A percentile compares a stretch with the other conserved stretches of the same genome.
phyloP scores from a whole-genome alignment of 2,329 filamentous ascomycete species.

The Ophiostoma sp. region DNA sequence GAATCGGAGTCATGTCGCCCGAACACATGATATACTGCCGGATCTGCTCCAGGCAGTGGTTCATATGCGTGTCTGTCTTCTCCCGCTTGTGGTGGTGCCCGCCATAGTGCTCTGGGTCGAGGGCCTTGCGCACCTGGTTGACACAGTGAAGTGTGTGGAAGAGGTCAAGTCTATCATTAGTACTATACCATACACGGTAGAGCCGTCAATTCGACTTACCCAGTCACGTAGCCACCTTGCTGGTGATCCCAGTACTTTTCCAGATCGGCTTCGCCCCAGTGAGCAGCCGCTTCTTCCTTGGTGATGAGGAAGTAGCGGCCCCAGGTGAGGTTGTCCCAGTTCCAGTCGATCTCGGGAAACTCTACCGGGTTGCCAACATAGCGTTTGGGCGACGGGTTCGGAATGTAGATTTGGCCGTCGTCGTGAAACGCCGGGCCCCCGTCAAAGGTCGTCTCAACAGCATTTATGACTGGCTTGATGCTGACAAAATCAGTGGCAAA shows the following conservation, averaged over 20 bases:
- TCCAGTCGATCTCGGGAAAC: constrained; percentile 16
- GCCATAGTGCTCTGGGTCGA: constrained; percentile 26
- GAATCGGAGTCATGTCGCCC: constrained; percentile 28
- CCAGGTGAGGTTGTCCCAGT: constrained; percentile 18
- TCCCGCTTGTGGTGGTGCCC: constrained; percentile 13
- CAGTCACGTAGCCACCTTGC: constrained; percentile 25
- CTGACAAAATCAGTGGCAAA: background rate
- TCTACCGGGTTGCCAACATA: constrained; percentile 15
- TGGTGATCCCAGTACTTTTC: constrained; percentile 17
- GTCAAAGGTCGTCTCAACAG: background rate
- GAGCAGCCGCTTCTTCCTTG: constrained; percentile 9
- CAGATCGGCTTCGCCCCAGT: constrained; percentile 15
- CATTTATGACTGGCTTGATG: background rate
- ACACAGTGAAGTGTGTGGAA: constrained; percentile 29
- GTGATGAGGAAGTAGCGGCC: constrained; percentile 19
- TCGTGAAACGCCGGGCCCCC: constrained; percentile 17
- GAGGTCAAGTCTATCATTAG: constrained; percentile 23
- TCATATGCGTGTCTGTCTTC: constrained; percentile 22
- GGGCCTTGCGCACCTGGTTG: constrained; percentile 27
- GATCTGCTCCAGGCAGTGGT: constrained; percentile 29
- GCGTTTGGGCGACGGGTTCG: constrained; percentile 6
- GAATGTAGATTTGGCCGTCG: constrained; percentile 18
- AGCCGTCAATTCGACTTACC: background rate
- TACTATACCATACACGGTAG: background rate
- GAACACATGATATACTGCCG: constrained; percentile 29